Evolutionary conservation across 257 asterid species (phyloP), one percentile per base, ranked within the genome.

Genomic region (Hygrophila difformis): DNA sequence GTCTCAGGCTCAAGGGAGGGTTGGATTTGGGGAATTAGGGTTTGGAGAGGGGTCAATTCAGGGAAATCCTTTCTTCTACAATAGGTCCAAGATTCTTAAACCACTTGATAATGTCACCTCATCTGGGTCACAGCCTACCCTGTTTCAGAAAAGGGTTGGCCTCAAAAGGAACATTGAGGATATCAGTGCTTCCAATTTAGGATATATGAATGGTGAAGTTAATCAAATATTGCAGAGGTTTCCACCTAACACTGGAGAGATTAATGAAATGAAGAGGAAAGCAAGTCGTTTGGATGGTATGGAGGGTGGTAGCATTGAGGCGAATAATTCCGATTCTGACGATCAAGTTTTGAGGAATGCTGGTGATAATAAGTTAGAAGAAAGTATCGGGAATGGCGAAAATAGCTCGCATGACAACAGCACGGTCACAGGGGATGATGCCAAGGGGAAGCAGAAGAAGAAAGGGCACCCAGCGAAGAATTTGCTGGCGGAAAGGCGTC

Each of bases 401-500:
- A 33, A 12, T 33, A 31, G 31, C 15, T 24, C 53, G 15, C 18
- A 24, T 16, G 12, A 20, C 9, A 28, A 47, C 52, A 23, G 52
- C 38, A 26, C 18, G 47, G 49, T 20, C 12, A 77, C 64, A 18
- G 87, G 66, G 14, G 58, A 67, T 28, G 64, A 49, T 35, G 15
- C 5, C 0, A 62, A 29, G 41, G 55, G 94, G 53, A 83, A 81
- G 31, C 4, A 26, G 31, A 26, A 26, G 78, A 85, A 75, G 53
- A 86, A 82, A 53, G 98, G 98, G 16, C 77, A 68, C 24, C 96
- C 98, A 33, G 98, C 96, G 1, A 91, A 91, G 81, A 86, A 82
- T 60, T 55, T 86, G 79, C 82, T 86, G 98, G 96, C 98, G 0
- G 98, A 91, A 39, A 61, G 98, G 47, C 86, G 98, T 33, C 78